Base-by-base conservation (phyloP, 306 rosid species). In the Dryas alaskensis region DNA sequence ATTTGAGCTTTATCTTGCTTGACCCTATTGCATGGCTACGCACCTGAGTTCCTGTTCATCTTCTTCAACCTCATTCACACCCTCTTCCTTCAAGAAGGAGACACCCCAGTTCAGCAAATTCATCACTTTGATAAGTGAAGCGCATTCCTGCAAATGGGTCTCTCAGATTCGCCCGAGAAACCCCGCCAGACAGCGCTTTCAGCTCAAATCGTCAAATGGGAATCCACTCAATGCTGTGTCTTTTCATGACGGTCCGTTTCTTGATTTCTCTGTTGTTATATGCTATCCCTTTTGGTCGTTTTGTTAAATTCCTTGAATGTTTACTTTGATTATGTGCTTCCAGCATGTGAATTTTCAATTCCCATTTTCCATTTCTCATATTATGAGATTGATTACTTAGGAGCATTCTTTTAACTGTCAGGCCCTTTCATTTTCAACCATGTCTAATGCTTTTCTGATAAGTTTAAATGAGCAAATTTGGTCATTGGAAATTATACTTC, bases 151-250 rank as follows among this genome's bases (percentile, higher is more conserved):
- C 11, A 1, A 49, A 13, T 79, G 89, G 89, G 68, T 75, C 61
- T 79, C 86, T 69, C 88, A 76, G 62, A 69, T 79, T 82, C 76
- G 58, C 16, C 73, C 62, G 1, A 71, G 79, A 86, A 86, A 60
- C 45, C 58, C 10, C 1, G 79, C 83, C 31, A 75, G 83, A 61
- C 77, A 76, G 44, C 85, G 73, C 69, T 88, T 89, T 71, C 86
- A 76, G 85, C 90, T 93, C 59, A 91, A 81, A 77, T 89, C 93
- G 62, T 89, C 96, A 78, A 91, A 93, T 88, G 96, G 91, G 83
- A 84, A 84, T 71, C 90, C 89, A 0, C 82, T 82, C 51, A 73
- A 91, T 81, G 92, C 89, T 61, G 73, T 89, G 82, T 84, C 92
- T 74, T 80, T 81, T 63, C 82, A 82, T 59, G 97, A 87, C 57